Evolutionary conservation across 192 early-diverging fungal genomes (phyloP).

Genomic region (Paraglomus brasilianum): DNA sequence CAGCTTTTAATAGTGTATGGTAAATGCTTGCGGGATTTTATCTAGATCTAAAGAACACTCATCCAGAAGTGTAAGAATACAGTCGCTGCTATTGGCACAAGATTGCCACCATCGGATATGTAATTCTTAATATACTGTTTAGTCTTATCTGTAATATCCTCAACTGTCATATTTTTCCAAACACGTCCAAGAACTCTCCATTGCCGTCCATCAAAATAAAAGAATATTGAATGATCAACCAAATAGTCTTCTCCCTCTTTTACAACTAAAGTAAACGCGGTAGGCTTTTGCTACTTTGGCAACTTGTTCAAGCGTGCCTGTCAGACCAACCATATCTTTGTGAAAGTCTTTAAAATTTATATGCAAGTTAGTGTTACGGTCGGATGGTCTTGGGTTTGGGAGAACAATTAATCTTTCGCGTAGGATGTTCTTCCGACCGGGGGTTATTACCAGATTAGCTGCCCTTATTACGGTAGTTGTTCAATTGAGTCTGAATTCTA

Average conservation of each 20-base stretch:
- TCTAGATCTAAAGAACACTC: too few species aligned
- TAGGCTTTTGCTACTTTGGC: conserved; percentile 83
- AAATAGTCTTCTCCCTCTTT: conserved; percentile 86
- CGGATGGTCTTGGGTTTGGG: too few species aligned
- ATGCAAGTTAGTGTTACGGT: neutral
- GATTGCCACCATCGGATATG: conserved; percentile 41
- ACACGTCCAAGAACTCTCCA: conserved; percentile 87
- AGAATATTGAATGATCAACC: conserved; percentile 98
- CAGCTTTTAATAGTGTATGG: too few species aligned
- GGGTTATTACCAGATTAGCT: too few species aligned
- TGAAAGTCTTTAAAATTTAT: conserved; percentile 76
- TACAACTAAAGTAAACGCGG: conserved; percentile 88
- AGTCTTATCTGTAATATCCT: conserved; percentile 58
- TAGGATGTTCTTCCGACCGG: too few species aligned
- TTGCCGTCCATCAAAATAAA: conserved; percentile 94
- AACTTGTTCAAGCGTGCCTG: conserved; percentile 83
- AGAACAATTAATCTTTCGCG: too few species aligned
- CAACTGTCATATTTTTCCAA: conserved; percentile 77
- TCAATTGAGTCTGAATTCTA: too few species aligned
- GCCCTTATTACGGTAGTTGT: too few species aligned
- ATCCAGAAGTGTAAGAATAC: too few species aligned
- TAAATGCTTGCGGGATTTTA: too few species aligned
- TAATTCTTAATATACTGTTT: conserved; percentile 51
- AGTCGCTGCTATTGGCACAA: too few species aligned
- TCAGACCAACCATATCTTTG: conserved; percentile 88